Base-by-base conservation (phyloP, 140 eudicot species). In the Erigeron philadelphicus region DNA sequence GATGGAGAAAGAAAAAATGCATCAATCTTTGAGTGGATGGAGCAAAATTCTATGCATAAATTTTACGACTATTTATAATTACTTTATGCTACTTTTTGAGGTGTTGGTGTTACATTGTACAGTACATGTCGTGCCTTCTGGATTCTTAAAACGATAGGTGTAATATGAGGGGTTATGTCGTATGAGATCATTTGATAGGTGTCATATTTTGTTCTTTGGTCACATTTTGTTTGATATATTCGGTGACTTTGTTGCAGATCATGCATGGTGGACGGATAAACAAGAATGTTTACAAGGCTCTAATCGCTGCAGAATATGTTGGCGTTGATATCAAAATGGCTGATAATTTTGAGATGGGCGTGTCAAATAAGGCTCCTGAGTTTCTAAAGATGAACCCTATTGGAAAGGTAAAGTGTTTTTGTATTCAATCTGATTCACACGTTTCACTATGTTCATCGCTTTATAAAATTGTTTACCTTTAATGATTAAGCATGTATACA, bases 381-480 rank as follows among this genome's bases (percentile, higher is more conserved):
- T 90, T 90, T 71, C 77, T 90, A 48, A 85, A 85, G 70, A 90
- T 90, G 97, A 90, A 90, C 48, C 98, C 96, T 5, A 58, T 88
- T 21, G 98, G 98, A 69, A 92, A 92, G 92, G 98, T 88, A 77
- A 11, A 6, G 1, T 64, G 15, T 59, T 31, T 35, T 8, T 65
- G 11, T 44, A 40, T 15, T 19, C 58, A 7, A 11, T 61, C 13
- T 7, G n/a, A 9, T 48, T 44, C 19, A 17, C 5, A 11, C 19
- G 11, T 19, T 49, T 21, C 67, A 17, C 48, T 18, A 0, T 54
- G n/a, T 4, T 18, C 9, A 4, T 3, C 17, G 12, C 10, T 4
- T 12, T 50, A 3, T 31, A 38, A 15, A 6, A 6, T 9, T 13
- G 19, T 21, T 65, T 16, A 6, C 15, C 7, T 40, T 5, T 8